Base-by-base conservation (phyloP, 306 rosid species). In the Vachellia collinsii region DNA sequence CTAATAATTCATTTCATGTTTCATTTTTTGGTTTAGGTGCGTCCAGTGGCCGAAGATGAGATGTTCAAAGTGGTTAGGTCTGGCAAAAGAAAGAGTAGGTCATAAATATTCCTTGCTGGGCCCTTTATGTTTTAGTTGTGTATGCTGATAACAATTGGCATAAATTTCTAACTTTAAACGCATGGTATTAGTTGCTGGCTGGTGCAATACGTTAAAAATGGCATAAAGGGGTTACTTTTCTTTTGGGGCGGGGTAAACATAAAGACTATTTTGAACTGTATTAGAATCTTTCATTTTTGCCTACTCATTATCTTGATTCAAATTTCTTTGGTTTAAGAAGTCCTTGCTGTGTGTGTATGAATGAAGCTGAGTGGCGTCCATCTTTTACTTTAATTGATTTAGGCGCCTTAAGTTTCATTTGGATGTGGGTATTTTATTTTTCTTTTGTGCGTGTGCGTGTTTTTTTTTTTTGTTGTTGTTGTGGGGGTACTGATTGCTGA, bases 11-110 rank as follows among this genome's bases (percentile, higher is more conserved):
- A 69, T 10, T 64, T 6, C 47, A 23, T 47, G 50, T 47, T 63
- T 46, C 14, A 3, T 69, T 34, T 14, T 14, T 25, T 34, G 67
- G 48, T 78, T 82, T 79, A 91, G 94, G 94, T 91, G 14, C 86
- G 92, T 82, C 94, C 92, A 58, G 94, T 88, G 23, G 94, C 94
- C 43, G 94, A 91, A 77, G 94, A 91, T 87, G 94, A 91, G 79
- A 90, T 90, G 92, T 90, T 90, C 54, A 90, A 90, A 85, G 92
- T 90, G 81, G 79, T 90, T 51, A 87, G 94, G 79, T 81, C 94
- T 42, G 94, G 94, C 5, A 88, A 88, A 87, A 84, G 94, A 71
- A 91, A 88, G 74, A 80, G 94, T 88, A 88, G 87, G 94, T 80
- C 47, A 12, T 69, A 29, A 29, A 11, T 17, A 19, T 19, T 7